Conservation (phyloP, 257 asterid genomes). For the Gentiana straminea region DNA sequence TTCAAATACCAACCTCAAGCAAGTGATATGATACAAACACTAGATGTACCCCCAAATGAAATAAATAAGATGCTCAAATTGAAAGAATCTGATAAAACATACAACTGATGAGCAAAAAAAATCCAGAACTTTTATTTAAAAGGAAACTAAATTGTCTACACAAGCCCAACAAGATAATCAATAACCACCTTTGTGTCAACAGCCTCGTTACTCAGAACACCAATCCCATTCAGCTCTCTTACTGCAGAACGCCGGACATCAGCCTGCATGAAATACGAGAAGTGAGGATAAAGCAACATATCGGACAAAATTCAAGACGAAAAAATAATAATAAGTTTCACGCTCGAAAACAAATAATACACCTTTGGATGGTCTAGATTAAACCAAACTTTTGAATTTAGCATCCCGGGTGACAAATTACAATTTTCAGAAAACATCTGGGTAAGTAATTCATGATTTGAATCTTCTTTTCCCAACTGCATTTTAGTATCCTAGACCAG, state of each 20-base stretch:
- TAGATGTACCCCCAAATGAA: too few species aligned
- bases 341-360: conserved; percentile 17
- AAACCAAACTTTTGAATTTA: conserved; percentile 53
- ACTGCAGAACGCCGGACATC: conserved; percentile 63
- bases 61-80: too few species aligned
- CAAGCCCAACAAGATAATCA: conserved; percentile 2
- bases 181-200: conserved; percentile 49
- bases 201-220: conserved; percentile 42
- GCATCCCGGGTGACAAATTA: conserved; percentile 34
- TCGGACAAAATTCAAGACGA: not conserved
- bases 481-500: conserved; percentile 27
- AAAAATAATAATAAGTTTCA: conserved; percentile 3
- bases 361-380: conserved; percentile 80
- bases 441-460: conserved; percentile 51
- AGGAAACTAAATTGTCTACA: not conserved
- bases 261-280: conserved; percentile 33
- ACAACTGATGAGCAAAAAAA: too few species aligned
- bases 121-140: too few species aligned
- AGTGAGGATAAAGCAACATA: conserved; percentile 6
- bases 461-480: conserved; percentile 39
- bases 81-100: too few species aligned
- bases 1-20: too few species aligned
- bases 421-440: conserved; percentile 47
- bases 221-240: conserved; percentile 40
- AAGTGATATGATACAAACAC: too few species aligned